These are phyloP conservation scores for Eremothecium cymbalariae DNA, from an alignment of 1,139 yeast species.

Conservation along the genomic window DNA sequence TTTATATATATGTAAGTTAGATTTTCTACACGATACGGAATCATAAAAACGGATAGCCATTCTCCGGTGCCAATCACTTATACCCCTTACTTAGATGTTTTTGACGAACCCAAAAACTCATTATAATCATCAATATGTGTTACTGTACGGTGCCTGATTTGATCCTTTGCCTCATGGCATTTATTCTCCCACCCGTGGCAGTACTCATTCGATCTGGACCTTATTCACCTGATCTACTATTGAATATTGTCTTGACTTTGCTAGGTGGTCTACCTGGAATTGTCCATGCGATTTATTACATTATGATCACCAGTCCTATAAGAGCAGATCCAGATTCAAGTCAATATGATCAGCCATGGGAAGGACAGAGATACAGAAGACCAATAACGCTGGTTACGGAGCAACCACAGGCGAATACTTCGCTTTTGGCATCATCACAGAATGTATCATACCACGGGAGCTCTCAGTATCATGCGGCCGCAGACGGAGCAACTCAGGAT, in stretches of 20 bases:
- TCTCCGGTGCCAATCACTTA: no score
- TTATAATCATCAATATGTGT: no score
- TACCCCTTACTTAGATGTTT: no score
- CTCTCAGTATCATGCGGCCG: no score
- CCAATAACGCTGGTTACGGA: conserved; percentile 1
- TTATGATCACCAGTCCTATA: conserved; percentile 27
- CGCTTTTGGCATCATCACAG: not conserved
- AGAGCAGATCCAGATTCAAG: conserved; percentile 21
- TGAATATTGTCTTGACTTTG: conserved; percentile 67
- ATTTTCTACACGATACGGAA: no score
- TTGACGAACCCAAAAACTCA: no score
- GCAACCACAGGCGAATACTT: conserved; percentile 3
- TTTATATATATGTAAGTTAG: no score
- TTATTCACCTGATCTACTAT: conserved; percentile 38
- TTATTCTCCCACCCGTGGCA: conserved; percentile 31
- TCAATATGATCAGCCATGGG: conserved; percentile 31
- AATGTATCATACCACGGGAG: not conserved
- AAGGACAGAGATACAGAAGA: conserved; percentile 18
- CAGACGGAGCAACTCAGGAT: no score
- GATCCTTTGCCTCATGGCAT: conserved; percentile 26
- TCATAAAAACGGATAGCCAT: no score
- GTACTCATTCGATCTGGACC: conserved; percentile 29
- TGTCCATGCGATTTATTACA: conserved; percentile 51
- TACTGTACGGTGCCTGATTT: conserved; percentile 30
- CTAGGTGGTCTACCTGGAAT: conserved; percentile 84